Evolutionary conservation across 148 eudicot species (phyloP).

Genomic region (Rhododendron mucronatum): DNA sequence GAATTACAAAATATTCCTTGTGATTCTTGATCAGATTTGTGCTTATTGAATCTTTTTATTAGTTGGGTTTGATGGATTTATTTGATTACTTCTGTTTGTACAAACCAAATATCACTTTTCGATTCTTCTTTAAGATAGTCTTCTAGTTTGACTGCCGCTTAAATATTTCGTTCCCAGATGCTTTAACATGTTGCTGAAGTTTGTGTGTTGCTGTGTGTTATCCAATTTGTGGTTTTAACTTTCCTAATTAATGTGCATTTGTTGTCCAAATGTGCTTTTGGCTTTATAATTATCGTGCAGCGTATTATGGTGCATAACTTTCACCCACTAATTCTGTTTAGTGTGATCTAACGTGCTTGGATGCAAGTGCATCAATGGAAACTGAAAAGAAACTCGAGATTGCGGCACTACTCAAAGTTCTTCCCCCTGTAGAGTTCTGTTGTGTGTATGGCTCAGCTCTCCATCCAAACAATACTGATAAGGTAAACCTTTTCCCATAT

Average conservation of each 20-base stretch:
- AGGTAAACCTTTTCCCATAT: slow-evolving; percentile 39
- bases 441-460: slow-evolving; percentile 89
- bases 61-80: too few relatives aligned
- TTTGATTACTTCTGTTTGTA: too few relatives aligned
- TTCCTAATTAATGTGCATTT: background rate
- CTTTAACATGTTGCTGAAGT: too few relatives aligned
- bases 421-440: slow-evolving; percentile 93
- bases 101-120: too few relatives aligned
- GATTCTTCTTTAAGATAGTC: too few relatives aligned
- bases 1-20: background rate
- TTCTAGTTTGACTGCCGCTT: too few relatives aligned
- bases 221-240: background rate
- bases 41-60: too few relatives aligned
- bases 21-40: too few relatives aligned
- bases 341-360: background rate
- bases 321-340: background rate
- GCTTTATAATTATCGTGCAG: background rate
- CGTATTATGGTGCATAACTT: background rate
- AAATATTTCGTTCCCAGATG: background rate
- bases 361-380: slow-evolving; percentile 28
- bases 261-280: background rate
- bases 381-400: slow-evolving; percentile 34
- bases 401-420: slow-evolving; percentile 51
- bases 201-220: background rate
- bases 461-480: slow-evolving; percentile 71